Conservation (phyloP, 1,284 basidiomycete species). For the Xerocomus amazonicus region DNA sequence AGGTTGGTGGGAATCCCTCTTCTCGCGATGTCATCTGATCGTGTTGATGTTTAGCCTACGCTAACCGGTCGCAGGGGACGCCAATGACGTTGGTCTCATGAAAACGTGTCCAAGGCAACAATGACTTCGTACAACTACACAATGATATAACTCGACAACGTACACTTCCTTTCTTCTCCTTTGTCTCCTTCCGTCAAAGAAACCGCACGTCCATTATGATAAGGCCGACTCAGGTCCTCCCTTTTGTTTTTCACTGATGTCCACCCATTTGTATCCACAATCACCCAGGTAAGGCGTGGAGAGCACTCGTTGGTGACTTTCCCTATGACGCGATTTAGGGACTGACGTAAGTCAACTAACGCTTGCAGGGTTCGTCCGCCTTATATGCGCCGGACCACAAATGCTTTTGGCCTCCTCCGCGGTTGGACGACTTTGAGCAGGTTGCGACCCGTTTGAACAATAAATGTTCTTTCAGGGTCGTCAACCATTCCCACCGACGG, state of each 20-base stretch:
- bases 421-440: no score
- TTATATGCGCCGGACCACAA: background rate
- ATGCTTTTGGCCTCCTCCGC: no score
- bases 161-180: background rate
- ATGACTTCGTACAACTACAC: background rate
- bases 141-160: background rate
- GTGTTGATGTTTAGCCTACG: conserved; percentile 3
- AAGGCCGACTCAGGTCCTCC: background rate
- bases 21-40: background rate
- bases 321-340: background rate
- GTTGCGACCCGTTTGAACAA: no score
- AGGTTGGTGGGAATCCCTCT: background rate
- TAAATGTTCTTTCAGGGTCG: no score
- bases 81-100: background rate
- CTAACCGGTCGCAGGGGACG: conserved; percentile 1
- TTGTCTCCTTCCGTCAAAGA: background rate
- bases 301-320: background rate
- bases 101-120: background rate
- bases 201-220: background rate
- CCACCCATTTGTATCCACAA: background rate
- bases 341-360: background rate
- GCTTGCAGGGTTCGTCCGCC: background rate
- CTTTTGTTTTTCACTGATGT: no score
- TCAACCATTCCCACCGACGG: no score
- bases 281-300: background rate